Evolutionary conservation across 2,329 filamentous ascomycete species (phyloP).

Genomic region (Xylariomycetidae sp.): DNA sequence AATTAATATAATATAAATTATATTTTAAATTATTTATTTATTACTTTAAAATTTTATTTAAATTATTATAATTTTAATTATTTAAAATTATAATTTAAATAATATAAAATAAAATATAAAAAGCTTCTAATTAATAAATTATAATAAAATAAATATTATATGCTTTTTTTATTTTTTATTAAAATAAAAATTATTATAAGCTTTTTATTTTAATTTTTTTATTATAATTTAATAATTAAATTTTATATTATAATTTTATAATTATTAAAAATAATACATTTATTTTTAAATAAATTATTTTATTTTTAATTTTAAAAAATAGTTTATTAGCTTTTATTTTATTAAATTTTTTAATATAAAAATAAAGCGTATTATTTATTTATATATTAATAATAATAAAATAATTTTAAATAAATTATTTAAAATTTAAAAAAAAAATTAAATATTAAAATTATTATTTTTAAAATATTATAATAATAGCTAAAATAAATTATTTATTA

Average conservation of each 20-base stretch:
- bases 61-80: background rate
- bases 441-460: background rate
- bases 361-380: background rate
- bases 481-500: background rate
- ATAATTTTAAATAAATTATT: background rate
- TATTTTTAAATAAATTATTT: background rate
- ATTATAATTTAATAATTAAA: background rate
- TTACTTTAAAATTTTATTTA: background rate
- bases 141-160: background rate
- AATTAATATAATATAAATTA: background rate
- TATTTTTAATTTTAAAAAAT: background rate
- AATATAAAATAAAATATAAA: background rate
- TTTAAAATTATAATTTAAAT: background rate
- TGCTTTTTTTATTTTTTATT: conserved; percentile 1
- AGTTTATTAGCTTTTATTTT: too few species aligned
- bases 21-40: background rate
- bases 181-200: conserved; percentile 1
- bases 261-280: background rate
- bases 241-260: background rate
- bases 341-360: conserved; percentile 1
- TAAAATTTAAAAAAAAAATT: conserved; percentile 1
- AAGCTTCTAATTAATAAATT: background rate
- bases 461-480: background rate
- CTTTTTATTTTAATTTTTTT: background rate
- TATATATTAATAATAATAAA: background rate